Evolutionary conservation across 2,329 filamentous ascomycete genomes (phyloP), one percentile per base, ranked within the genome.

Genomic region (Phialocephala subalpina): DNA sequence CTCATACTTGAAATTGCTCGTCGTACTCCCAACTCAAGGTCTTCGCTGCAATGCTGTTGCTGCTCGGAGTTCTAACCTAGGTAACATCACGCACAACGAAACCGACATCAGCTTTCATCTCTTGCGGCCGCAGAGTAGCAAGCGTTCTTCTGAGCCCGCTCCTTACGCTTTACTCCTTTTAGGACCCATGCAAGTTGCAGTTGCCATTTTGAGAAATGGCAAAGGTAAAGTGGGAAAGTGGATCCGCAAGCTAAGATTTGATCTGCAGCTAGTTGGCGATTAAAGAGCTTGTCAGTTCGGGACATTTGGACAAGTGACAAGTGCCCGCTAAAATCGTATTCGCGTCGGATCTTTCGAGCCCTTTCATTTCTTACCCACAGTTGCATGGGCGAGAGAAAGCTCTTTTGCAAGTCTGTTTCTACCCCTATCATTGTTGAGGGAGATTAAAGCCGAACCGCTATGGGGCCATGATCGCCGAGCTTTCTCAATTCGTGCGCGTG

Each of bases 131-230:
- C 14, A n/a, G 40, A 42, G n/a, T 18, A 7, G 14, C 16, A 42
- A 49, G 45, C 45, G n/a, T 27, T 1, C n/a, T 49, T 49, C 45
- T 7, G 14, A 49, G 7, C 45, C 20, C 25, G 14, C 18, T 33
- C 29, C 40, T n/a, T n/a, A 42, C 16, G 18, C 20, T 7, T 6
- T 22, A 49, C 45, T 25, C 11, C 7, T 25, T 49, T 25, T 20
- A n/a, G 40, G 14, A 25, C 45, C n/a, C n/a, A 22, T n/a, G n/a
- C 18, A 27, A 25, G 7, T 22, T 11, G 45, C 20, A 49, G 2
- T 49, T 49, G 11, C 45, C 45, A 49, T 25, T 49, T 49, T 27
- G n/a, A 49, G 45, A 49, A 49, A 22, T n/a, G 18, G 45, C 11
- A 22, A 49, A 22, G 14, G n/a, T 20, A 22, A 22, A 25, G 45